Base-by-base conservation (phyloP, 2,329 filamentous ascomycete species). In the Colletotrichum abscissum region DNA sequence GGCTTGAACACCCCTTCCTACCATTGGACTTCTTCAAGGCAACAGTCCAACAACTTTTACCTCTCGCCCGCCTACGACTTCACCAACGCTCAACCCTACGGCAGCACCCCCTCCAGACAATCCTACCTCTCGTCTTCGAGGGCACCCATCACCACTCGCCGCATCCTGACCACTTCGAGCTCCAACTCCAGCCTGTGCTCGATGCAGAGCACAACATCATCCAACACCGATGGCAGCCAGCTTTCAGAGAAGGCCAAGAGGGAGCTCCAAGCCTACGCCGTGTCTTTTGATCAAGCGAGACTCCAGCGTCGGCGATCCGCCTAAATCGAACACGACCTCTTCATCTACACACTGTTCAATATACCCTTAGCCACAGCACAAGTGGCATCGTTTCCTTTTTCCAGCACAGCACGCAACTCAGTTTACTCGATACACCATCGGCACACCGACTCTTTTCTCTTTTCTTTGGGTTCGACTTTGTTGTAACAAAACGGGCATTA, bases 111-210 rank as follows among this genome's bases (percentile, higher is more conserved):
- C 30, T 84, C 83, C 67, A 85, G 81, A 57, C 79, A 81, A 75
- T 81, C 84, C 35, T 86, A 86, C 78, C 78, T 82, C 75, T 77
- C 82, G 55, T n/a, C 78, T 77, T 67, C 81, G 74, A 70, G 79
- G 80, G 68, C 79, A 77, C 66, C 77, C 75, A 60, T 75, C 74
- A 71, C 75, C 74, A 70, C 79, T 71, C 65, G 75, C 35, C 71
- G 60, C 28, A 71, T 79, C 75, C 84, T 93, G 70, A 91, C 89
- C 9, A 90, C 92, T 3, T 97, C 94, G 26, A 95, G 93, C 78
- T 97, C 95, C 28, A 92, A 95, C 81, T 93, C 93, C 77, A 97
- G 94, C 80, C 89, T 98, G 67, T 94, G 92, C 80, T 97, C 95
- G 33, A 90, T 95, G 79, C 89, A 90, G 76, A 94, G 92, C 82